These are phyloP conservation scores for barrel medic (Medicago truncatula) DNA, from an alignment of 306 rosid species.

Conservation along the genomic window DNA sequence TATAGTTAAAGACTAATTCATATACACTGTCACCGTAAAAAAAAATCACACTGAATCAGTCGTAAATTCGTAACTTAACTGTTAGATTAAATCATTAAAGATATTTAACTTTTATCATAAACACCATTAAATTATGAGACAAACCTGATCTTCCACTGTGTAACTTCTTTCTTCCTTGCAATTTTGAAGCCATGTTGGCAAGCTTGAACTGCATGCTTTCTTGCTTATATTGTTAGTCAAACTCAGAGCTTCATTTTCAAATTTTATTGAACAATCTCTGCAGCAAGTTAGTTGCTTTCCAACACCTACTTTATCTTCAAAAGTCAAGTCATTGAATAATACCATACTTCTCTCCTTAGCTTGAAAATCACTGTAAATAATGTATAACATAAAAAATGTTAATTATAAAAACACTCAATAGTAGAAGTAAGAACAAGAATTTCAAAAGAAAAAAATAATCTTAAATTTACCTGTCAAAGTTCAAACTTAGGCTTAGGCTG, in stretches of 20 bases:
- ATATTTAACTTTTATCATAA: not conserved
- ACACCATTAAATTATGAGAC: not conserved
- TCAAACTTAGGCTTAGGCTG: slow-evolving; percentile 74
- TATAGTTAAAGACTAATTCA: not conserved
- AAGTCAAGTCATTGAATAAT: slow-evolving; percentile 44
- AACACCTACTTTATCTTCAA: slow-evolving; percentile 39
- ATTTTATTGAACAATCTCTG: slow-evolving; percentile 52
- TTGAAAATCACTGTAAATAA: slow-evolving; percentile 52
- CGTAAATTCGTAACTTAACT: not conserved
- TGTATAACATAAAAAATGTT: slow-evolving; percentile 8
- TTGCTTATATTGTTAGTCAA: slow-evolving; percentile 35
- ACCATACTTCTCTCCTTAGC: slow-evolving; percentile 53
- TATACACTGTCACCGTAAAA: not conserved
- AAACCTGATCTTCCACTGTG: slow-evolving; percentile 52
- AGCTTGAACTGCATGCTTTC: slow-evolving; percentile 50
- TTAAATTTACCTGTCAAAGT: slow-evolving; percentile 63
- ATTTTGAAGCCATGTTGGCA: slow-evolving; percentile 79
- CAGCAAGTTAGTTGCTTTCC: slow-evolving; percentile 57
- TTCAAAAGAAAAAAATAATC: not conserved
- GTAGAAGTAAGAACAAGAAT: not conserved
- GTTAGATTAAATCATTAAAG: not conserved
- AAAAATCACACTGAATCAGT: not conserved
- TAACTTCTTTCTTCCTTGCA: slow-evolving; percentile 59
- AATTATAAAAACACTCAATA: slow-evolving; percentile 3
- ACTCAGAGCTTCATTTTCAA: slow-evolving; percentile 61